A percentile compares a stretch with the other conserved stretches of the same genome.
Conservation (phyloP, 1,284 basidiomycete species). For the Ustilago xerochloae region DNA sequence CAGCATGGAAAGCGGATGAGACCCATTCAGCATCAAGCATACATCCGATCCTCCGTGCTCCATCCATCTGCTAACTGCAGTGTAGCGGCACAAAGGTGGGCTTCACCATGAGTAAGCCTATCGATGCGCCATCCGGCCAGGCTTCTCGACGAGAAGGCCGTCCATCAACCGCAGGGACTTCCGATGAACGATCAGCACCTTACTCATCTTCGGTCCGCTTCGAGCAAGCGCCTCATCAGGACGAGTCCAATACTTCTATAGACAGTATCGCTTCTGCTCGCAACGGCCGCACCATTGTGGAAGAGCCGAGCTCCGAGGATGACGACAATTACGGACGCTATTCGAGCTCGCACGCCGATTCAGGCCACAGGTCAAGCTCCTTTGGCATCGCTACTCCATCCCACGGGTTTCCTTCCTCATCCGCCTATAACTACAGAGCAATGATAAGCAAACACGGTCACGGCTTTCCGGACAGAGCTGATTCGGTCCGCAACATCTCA, state of each 20-base stretch:
- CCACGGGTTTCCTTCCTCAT: constrained; percentile 35
- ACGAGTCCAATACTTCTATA: constrained; percentile 8
- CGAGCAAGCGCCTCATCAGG: neutral
- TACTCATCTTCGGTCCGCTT: constrained; percentile 35
- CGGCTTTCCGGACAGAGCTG: constrained; percentile 51
- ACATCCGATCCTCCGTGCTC: neutral
- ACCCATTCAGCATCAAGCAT: neutral
- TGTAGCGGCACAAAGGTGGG: neutral
- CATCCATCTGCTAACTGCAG: neutral
- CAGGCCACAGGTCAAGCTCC: constrained; percentile 28
- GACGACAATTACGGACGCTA: constrained; percentile 22
- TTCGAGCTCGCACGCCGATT: constrained; percentile 26
- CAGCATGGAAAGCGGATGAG: neutral
- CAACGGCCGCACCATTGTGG: neutral
- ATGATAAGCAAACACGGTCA: constrained; percentile 50
- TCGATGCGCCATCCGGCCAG: constrained; percentile 17
- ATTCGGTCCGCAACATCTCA: constrained; percentile 59
- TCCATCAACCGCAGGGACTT: neutral
- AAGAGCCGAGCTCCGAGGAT: constrained; percentile 25
- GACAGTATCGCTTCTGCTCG: constrained; percentile 12
- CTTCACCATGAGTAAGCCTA: constrained; percentile 26
- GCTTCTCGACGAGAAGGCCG: neutral
- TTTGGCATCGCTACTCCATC: constrained; percentile 27
- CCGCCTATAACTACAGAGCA: constrained; percentile 36
- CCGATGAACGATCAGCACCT: constrained; percentile 12